A percentile compares a stretch with the other conserved stretches of the same genome.
Conservation (phyloP, 805 yeast species). For the Ogataea methanolica region DNA sequence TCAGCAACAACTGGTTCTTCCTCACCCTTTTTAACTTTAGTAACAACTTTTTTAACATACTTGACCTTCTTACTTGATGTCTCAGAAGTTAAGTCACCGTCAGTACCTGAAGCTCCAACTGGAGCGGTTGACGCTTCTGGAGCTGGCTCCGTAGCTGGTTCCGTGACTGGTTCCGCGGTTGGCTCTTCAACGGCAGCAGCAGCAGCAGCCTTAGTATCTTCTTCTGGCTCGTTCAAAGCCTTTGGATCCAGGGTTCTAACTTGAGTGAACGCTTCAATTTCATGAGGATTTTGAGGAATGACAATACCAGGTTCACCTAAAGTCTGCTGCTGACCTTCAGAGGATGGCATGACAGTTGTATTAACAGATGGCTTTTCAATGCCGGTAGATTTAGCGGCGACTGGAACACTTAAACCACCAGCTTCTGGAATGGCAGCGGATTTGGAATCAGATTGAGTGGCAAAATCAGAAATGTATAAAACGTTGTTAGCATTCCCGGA, state of each 20-base stretch:
- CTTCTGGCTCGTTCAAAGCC: slow-evolving; percentile 45
- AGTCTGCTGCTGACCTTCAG: slow-evolving; percentile 39
- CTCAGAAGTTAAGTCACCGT: slow-evolving; percentile 8
- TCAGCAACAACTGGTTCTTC: slow-evolving; percentile 10
- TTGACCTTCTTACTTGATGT: slow-evolving; percentile 19
- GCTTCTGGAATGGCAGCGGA: slow-evolving; percentile 40
- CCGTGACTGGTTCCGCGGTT: slow-evolving; percentile 1
- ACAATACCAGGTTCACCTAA: slow-evolving; percentile 73
- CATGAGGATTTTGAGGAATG: slow-evolving; percentile 56
- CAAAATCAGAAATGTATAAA: slow-evolving; percentile 35
- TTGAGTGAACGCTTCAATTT: slow-evolving; percentile 62
- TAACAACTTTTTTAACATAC: slow-evolving; percentile 29
- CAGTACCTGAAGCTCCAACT: slow-evolving; percentile 4
- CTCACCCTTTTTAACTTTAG: slow-evolving; percentile 26
- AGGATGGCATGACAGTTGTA: slow-evolving; percentile 43
- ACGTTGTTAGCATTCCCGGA: slow-evolving; percentile 51
- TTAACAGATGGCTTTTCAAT: slow-evolving; percentile 4
- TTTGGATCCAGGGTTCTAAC: slow-evolving; percentile 54
- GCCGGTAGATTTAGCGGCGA: slow-evolving; percentile 41
- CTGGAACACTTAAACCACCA: slow-evolving; percentile 37
- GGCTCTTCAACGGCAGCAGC: slow-evolving; percentile 23
- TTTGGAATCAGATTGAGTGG: slow-evolving; percentile 24
- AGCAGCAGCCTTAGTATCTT: slow-evolving; percentile 6
- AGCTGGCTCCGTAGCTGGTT: slow-evolving; percentile 4
- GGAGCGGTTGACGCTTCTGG: slow-evolving; percentile 4